Conservation (phyloP, 768 basidiomycete genomes). For the Boletus sensibilis region DNA sequence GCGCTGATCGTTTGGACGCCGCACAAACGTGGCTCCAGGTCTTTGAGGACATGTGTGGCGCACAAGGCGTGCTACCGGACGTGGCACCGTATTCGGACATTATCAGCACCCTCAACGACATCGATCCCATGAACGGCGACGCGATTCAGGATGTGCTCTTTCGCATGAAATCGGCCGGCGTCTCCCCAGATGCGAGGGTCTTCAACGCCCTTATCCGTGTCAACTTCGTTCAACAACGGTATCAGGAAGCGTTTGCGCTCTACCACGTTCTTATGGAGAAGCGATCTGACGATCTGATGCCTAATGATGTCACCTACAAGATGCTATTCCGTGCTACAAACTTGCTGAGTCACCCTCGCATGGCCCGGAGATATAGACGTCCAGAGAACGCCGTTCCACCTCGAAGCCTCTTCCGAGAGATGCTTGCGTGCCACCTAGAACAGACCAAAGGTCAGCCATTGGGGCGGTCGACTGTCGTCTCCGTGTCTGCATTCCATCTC, state of each 20-base stretch:
- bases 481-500: constrained; percentile 38
- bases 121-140: constrained; percentile 27
- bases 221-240: constrained; percentile 34
- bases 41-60: constrained; percentile 24
- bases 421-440: constrained; percentile 38
- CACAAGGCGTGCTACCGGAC: constrained; percentile 12
- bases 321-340: constrained; percentile 38
- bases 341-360: constrained; percentile 16
- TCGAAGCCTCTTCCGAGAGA: constrained; percentile 45
- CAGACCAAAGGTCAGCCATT: constrained; percentile 15
- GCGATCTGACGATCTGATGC: constrained; percentile 29
- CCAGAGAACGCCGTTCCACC: constrained; percentile 32
- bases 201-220: constrained; percentile 50
- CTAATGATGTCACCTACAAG: constrained; percentile 48
- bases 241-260: constrained; percentile 41
- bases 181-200: constrained; percentile 39
- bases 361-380: constrained; percentile 24
- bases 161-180: constrained; percentile 39
- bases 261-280: constrained; percentile 41
- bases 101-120: constrained; percentile 37
- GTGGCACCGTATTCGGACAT: constrained; percentile 39
- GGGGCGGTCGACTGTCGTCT: constrained; percentile 28
- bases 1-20: constrained; percentile 32
- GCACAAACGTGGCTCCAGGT: constrained; percentile 31
- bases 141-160: constrained; percentile 38